Percentiles rank a stretch among this genome's conserved stretches.
phyloP scores from a whole-genome alignment of 2,329 filamentous ascomycete species.

The Epichloe bromicola region DNA sequence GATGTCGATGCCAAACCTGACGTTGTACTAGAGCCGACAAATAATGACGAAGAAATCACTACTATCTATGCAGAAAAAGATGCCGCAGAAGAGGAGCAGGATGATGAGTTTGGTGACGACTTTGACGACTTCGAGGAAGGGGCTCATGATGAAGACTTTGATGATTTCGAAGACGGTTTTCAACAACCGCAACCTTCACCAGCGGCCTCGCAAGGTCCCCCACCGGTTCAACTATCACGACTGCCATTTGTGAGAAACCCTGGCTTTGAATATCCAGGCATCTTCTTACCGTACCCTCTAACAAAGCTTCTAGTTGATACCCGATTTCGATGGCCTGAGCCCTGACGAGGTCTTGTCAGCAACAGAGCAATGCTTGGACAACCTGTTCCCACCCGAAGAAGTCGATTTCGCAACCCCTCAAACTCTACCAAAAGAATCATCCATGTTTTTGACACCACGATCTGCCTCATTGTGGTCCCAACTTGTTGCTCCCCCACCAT shows the following conservation, averaged over 20 bases:
- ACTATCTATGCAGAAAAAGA: not conserved
- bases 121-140: slow-evolving; percentile 52
- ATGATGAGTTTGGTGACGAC: slow-evolving; percentile 43
- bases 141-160: slow-evolving; percentile 43
- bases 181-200: slow-evolving; percentile 33
- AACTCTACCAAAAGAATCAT: slow-evolving; percentile 38
- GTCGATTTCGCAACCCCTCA: slow-evolving; percentile 37
- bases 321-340: slow-evolving; percentile 51
- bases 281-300: slow-evolving; percentile 4
- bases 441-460: slow-evolving; percentile 71
- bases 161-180: slow-evolving; percentile 63
- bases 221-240: slow-evolving; percentile 22
- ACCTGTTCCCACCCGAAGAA: slow-evolving; percentile 48
- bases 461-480: slow-evolving; percentile 93
- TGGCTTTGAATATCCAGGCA: not conserved
- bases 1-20: slow-evolving; percentile 41
- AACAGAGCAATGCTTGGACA: slow-evolving; percentile 52
- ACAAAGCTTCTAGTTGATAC: slow-evolving; percentile 41
- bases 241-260: slow-evolving; percentile 31
- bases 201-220: slow-evolving; percentile 17
- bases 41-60: not conserved
- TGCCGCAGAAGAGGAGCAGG: not conserved
- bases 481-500: slow-evolving; percentile 76
- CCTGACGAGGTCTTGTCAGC: slow-evolving; percentile 47
- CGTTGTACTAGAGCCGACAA: slow-evolving; percentile 23